These are phyloP conservation scores for Hyaloscypha hepaticicola DNA, from an alignment of 495 filamentous ascomycete species.

Conservation along the genomic window DNA sequence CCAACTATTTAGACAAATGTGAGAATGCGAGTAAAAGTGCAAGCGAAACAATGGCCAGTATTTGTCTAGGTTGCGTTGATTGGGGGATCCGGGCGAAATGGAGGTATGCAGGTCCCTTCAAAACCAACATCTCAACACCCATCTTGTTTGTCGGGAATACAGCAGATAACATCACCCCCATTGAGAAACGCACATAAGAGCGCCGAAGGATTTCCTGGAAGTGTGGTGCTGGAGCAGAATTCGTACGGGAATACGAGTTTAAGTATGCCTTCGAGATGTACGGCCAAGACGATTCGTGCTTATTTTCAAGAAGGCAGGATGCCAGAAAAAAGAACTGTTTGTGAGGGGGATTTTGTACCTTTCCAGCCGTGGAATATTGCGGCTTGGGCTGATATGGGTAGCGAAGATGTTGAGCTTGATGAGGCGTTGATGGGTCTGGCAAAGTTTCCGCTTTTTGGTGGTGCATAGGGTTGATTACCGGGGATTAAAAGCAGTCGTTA, in stretches of 20 bases:
- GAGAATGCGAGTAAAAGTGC: constrained; percentile 41
- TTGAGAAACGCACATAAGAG: constrained; percentile 49
- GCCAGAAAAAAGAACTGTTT: constrained; percentile 18
- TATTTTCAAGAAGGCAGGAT: constrained; percentile 32
- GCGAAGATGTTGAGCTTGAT: constrained; percentile 8
- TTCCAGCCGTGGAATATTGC: constrained; percentile 12
- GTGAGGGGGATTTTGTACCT: constrained; percentile 23
- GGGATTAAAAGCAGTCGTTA: too few relatives aligned
- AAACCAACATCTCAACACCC: constrained; percentile 50
- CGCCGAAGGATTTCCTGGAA: constrained; percentile 48
- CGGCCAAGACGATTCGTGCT: constrained; percentile 11
- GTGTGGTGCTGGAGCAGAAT: constrained; percentile 54
- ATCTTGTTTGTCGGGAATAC: constrained; percentile 55
- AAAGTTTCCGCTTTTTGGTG: background rate
- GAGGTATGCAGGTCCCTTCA: constrained; percentile 48
- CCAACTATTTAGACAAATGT: constrained; percentile 44
- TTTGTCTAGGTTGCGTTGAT: constrained; percentile 45
- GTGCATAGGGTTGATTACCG: background rate
- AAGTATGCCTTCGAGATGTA: constrained; percentile 25
- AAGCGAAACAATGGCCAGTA: constrained; percentile 19
- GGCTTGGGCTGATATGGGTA: background rate
- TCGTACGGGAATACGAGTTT: constrained; percentile 41
- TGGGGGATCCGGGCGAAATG: constrained; percentile 59
- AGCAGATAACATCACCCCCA: constrained; percentile 58
- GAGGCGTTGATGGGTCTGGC: constrained; percentile 7